Conservation (phyloP, 495 filamentous ascomycete genomes). For the Penicillium crystallinum region DNA sequence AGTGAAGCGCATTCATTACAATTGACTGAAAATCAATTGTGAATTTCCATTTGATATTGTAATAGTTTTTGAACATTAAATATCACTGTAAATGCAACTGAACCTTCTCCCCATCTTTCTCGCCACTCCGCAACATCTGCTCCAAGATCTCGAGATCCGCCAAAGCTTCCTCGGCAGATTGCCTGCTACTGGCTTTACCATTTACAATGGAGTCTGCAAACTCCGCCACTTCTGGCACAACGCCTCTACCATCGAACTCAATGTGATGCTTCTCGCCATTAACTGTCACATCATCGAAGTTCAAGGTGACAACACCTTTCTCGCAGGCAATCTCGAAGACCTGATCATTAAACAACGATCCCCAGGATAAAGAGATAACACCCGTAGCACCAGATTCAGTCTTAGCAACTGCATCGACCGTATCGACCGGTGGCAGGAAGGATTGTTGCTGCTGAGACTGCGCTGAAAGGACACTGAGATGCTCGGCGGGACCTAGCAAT, state of each 20-base stretch:
- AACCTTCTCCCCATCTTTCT: conserved; percentile 46
- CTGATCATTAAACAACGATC: conserved; percentile 55
- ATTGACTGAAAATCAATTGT: too few species aligned
- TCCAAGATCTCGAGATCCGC: conserved; percentile 66
- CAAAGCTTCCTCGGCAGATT: conserved; percentile 62
- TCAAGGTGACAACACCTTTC: conserved; percentile 47
- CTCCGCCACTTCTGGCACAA: conserved; percentile 60
- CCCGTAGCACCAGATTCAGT: conserved; percentile 60
- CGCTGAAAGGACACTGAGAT: conserved; percentile 47
- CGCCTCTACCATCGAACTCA: conserved; percentile 51
- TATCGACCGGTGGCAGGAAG: conserved; percentile 71
- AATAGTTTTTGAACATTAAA: neutral
- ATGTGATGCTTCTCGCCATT: conserved; percentile 48
- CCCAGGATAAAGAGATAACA: conserved; percentile 56
- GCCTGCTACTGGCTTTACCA: conserved; percentile 39
- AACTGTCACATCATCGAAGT: conserved; percentile 51
- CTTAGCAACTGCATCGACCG: conserved; percentile 58
- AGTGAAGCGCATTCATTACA: neutral
- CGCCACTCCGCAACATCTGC: conserved; percentile 59
- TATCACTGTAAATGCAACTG: conserved; percentile 22
- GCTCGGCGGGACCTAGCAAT: conserved; percentile 49
- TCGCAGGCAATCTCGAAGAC: conserved; percentile 48
- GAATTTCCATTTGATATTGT: neutral
- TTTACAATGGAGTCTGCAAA: conserved; percentile 56
- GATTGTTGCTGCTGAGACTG: conserved; percentile 53